Percentiles rank a stretch among this genome's conserved stretches.
These are phyloP conservation scores for Trichoderma sp. DNA, from an alignment of 2,329 filamentous ascomycete species.

Conservation along the genomic window DNA sequence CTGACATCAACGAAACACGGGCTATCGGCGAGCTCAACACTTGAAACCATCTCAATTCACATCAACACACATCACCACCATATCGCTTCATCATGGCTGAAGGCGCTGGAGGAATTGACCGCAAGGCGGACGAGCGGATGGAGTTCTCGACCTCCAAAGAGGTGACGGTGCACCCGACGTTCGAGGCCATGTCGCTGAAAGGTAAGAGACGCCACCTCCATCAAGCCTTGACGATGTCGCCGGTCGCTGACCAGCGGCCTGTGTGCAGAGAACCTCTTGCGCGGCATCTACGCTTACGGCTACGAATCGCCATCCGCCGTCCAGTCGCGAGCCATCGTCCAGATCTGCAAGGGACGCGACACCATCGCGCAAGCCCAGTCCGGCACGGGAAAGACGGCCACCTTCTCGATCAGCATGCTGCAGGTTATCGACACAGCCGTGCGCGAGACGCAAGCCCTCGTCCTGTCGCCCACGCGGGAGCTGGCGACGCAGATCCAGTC, in stretches of 20 bases:
- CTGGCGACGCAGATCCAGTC: constrained; percentile 97
- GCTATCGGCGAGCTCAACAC: constrained; percentile 5
- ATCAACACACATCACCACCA: constrained; percentile 23
- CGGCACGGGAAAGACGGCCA: constrained; percentile 94
- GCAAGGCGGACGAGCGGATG: constrained; percentile 93
- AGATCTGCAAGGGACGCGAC: constrained; percentile 98
- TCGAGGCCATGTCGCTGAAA: constrained; percentile 96
- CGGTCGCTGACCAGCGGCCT: constrained; percentile 44
- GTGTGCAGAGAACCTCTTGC: constrained; percentile 78
- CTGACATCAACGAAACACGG: constrained; percentile 4
- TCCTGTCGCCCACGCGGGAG: constrained; percentile 94
- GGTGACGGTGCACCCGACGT: constrained; percentile 91
- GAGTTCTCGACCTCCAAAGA: constrained; percentile 98
- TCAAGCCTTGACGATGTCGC: background rate
- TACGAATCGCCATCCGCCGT: constrained; percentile 98
- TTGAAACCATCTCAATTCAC: background rate
- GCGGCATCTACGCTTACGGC: constrained; percentile 96
- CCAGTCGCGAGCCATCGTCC: constrained; percentile 96
- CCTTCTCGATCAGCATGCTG: constrained; percentile 93
- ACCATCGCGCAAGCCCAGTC: constrained; percentile 98
- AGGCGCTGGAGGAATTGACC: constrained; percentile 73
- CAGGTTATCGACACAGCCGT: constrained; percentile 94
- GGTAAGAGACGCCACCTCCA: constrained; percentile 45
- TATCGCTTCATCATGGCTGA: constrained; percentile 75
- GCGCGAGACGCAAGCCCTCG: constrained; percentile 89